Conservation (phyloP, 306 rosid species). For the Malus orientalis region DNA sequence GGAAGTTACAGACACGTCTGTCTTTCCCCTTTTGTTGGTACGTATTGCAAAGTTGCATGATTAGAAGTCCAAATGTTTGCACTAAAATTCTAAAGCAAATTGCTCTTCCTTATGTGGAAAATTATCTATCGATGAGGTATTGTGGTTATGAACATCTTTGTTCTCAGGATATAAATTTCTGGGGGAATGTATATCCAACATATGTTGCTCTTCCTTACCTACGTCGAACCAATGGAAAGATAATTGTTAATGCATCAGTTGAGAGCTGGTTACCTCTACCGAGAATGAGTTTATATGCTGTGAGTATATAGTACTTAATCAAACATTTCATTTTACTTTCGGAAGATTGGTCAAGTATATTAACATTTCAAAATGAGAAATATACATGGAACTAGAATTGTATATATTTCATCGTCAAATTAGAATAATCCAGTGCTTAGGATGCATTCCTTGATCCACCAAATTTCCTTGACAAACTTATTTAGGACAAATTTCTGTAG, state of each 20-base stretch:
- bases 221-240: slow-evolving; percentile 59
- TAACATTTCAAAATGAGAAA: background rate
- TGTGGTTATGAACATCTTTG: background rate
- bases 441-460: background rate
- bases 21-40: slow-evolving; percentile 75
- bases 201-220: slow-evolving; percentile 76
- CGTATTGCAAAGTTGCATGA: background rate
- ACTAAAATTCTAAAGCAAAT: background rate
- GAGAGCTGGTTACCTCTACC: slow-evolving; percentile 89
- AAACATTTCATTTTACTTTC: background rate
- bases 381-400: background rate
- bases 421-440: background rate
- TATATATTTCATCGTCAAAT: background rate
- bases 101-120: background rate
- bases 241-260: slow-evolving; percentile 64
- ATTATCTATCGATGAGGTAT: background rate
- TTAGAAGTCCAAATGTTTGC: background rate
- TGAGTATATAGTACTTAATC: slow-evolving; percentile 22
- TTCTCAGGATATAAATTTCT: slow-evolving; percentile 67
- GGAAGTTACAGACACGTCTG: slow-evolving; percentile 70
- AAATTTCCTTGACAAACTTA: background rate
- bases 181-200: slow-evolving; percentile 91
- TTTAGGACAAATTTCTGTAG: background rate
- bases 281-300: slow-evolving; percentile 83
- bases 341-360: background rate